phyloP scores from a whole-genome alignment of 192 early-diverging fungal genomes.

The Kickxella alabastrina region DNA sequence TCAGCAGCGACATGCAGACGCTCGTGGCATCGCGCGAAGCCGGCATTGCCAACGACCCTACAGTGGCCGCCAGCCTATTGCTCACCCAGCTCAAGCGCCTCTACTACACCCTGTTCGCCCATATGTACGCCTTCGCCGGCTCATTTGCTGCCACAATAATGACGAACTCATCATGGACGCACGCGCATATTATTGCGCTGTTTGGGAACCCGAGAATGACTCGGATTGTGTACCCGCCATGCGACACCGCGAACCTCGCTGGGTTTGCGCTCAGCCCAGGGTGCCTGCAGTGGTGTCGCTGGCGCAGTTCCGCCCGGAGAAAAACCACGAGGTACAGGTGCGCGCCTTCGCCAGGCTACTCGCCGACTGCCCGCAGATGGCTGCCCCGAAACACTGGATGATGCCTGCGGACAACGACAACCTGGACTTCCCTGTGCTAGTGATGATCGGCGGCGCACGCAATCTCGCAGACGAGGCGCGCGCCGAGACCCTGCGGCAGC shows the following conservation, averaged over 20 bases:
- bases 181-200: conserved; percentile 80
- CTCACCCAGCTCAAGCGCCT: conserved; percentile 22
- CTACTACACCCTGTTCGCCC: conserved; percentile 81
- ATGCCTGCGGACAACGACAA: neutral
- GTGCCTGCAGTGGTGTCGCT: conserved; percentile 72
- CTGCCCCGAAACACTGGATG: conserved; percentile 17
- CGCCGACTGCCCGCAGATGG: conserved; percentile 54
- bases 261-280: conserved; percentile 56
- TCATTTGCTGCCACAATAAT: conserved; percentile 76
- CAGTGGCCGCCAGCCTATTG: conserved; percentile 55
- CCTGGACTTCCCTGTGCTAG: conserved; percentile 48
- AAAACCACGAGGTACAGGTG: conserved; percentile 84
- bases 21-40: conserved; percentile 61
- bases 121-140: conserved; percentile 73
- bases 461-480: conserved; percentile 72
- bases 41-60: conserved; percentile 62
- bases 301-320: conserved; percentile 97
- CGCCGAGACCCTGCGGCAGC: conserved; percentile 57
- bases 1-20: conserved; percentile 87
- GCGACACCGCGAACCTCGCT: conserved; percentile 69
- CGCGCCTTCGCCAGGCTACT: conserved; percentile 67
- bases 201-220: conserved; percentile 64
- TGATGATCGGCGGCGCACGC: conserved; percentile 84
- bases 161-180: conserved; percentile 98
- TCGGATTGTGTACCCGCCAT: conserved; percentile 87